phyloP scores from a whole-genome alignment of 176 grass and related monocot species.

The Rhynchospora pubera region DNA sequence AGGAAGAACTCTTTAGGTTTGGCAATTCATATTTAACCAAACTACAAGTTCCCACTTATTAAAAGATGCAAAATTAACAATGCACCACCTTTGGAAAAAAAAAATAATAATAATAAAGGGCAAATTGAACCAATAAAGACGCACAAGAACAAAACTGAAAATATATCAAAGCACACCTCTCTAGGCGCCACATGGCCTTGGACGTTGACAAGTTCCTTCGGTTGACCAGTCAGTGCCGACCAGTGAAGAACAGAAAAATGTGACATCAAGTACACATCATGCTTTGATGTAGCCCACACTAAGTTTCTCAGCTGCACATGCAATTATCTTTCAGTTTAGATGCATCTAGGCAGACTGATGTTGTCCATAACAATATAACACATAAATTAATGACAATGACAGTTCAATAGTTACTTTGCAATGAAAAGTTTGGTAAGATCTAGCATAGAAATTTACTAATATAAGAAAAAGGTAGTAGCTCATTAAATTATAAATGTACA shows the following conservation, averaged over 20 bases:
- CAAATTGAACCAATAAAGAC: neutral
- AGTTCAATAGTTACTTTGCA: neutral
- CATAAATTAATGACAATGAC: neutral
- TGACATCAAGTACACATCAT: constrained; percentile 57
- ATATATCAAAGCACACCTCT: constrained; percentile 31
- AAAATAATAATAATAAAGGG: neutral
- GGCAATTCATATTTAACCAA: constrained; percentile 9
- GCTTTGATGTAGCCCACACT: constrained; percentile 83
- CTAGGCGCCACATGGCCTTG: constrained; percentile 63
- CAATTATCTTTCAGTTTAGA: constrained; percentile 14
- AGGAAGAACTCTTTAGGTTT: neutral
- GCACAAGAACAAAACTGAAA: neutral
- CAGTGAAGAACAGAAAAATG: constrained; percentile 63
- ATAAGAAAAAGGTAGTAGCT: neutral
- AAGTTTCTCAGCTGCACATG: constrained; percentile 69
- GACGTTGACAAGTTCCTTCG: constrained; percentile 68
- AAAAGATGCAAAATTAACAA: neutral
- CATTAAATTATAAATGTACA: neutral
- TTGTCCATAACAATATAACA: neutral
- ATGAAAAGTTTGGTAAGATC: neutral
- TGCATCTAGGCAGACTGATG: neutral
- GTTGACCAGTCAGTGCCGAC: constrained; percentile 47
- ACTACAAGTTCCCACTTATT: neutral
- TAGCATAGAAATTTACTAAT: neutral
- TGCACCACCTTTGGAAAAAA: neutral